A percentile compares a stretch with the other conserved stretches of the same genome.
Evolutionary conservation across 2,329 filamentous ascomycete species (phyloP).

Genomic region (Calonectria leucothoes): DNA sequence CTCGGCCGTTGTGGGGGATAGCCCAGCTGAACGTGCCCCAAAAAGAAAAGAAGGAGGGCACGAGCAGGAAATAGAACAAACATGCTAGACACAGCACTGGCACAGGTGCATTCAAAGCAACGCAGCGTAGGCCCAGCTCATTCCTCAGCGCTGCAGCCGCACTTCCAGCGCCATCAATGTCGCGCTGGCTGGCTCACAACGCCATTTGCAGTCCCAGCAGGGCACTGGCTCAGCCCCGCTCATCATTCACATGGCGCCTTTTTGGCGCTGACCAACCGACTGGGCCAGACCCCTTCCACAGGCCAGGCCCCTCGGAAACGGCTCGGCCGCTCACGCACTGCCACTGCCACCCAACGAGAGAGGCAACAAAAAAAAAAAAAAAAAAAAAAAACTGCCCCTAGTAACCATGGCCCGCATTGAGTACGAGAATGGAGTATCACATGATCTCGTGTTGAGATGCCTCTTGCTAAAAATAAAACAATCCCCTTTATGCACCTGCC

Average conservation of each 20-base stretch:
- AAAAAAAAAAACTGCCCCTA: neutral
- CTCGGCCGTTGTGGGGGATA: neutral
- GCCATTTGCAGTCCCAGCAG: neutral
- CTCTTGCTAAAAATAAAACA: slow-evolving; percentile 40
- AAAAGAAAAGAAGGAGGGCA: slow-evolving; percentile 1
- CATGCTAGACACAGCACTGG: neutral
- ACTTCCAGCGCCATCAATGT: neutral
- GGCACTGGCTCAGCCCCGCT: neutral
- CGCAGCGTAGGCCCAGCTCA: neutral
- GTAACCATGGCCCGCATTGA: slow-evolving; percentile 12
- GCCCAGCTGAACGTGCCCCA: neutral
- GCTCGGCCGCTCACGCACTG: slow-evolving; percentile 7
- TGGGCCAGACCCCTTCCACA: neutral
- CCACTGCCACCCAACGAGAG: neutral
- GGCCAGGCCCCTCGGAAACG: neutral
- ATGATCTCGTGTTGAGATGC: slow-evolving; percentile 45
- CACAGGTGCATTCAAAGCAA: neutral
- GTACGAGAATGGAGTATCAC: slow-evolving; percentile 30
- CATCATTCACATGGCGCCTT: slow-evolving; percentile 1
- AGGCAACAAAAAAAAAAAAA: slow-evolving; percentile 20
- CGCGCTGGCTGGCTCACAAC: neutral
- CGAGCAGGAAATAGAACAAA: neutral
- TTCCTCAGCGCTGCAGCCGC: neutral
- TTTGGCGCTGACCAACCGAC: neutral
- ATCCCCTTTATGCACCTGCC: slow-evolving; percentile 8